Evolutionary conservation across 208 protist genomes (phyloP), one percentile per base, ranked within the genome.

Genomic region (Phytomonas francai): DNA sequence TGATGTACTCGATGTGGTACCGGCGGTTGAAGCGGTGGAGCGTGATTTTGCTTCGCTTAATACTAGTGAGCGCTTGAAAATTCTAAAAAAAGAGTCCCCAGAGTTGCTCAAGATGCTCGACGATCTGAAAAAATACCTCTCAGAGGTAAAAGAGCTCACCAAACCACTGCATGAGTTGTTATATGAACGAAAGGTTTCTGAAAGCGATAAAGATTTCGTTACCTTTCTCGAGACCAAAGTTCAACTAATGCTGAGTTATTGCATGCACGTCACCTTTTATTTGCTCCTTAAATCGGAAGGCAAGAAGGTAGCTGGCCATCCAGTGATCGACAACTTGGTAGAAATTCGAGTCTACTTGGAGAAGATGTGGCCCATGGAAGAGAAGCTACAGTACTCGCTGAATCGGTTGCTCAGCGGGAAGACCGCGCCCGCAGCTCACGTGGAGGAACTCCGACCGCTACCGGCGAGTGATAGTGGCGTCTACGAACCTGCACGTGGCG

Each of bases 351-450:
- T 94, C 6, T 97, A 97, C 66, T 68, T 98, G 58, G 92, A 98
- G 71, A 98, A 98, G 82, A 90, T 98, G 67, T 93, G 92, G 79
- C 93, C 94, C 29, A 75, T 98, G 22, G 96, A 98, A 76, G 84
- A 97, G 77, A 98, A 97, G 78, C 81, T 98, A 60, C 95, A 98
- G 79, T 98, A 98, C 78, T 95, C 96, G 58, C 77, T 98, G 54
- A 97, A 98, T 73, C 95, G 95, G 65, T 80, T 98, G 19, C 79
- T 98, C 58, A 93, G 87, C 56, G 87, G 88, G 49, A 90, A 92
- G 75, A 81, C 65, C 49, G 81, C 82, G 29, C 67, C 81, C 22
- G 84, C 84, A 2, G 88, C 84, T 14, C 80, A 85, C 67, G 49
- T 93, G 16, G 77, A 77, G 51, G 77, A 86, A 9, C 74, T 96